Evolutionary conservation across 306 rosid genomes (phyloP).

Genomic region (Quercus engelmannii): DNA sequence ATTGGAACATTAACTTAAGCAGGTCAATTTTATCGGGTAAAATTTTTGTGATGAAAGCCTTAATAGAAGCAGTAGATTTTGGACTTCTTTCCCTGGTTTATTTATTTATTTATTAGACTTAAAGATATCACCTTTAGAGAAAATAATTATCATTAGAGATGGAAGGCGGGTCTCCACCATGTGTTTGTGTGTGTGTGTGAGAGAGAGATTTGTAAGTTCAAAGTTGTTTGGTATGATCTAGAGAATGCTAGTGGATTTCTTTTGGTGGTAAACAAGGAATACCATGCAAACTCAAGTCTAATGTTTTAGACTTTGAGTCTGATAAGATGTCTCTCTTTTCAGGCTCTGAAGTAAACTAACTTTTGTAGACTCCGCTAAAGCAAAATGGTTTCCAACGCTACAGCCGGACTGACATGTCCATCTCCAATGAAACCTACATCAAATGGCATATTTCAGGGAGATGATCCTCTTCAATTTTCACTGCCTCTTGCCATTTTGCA

Average conservation of each 20-base stretch:
- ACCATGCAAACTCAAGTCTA: neutral
- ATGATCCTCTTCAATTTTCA: slow-evolving; percentile 75
- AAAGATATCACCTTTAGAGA: no score
- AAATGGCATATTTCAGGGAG: slow-evolving; percentile 78
- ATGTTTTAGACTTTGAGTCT: neutral
- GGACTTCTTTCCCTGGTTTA: neutral
- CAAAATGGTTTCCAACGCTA: slow-evolving; percentile 44
- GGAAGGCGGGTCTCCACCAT: no score
- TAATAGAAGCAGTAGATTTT: neutral
- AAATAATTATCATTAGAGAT: no score
- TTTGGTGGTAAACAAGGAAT: neutral
- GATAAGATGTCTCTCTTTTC: neutral
- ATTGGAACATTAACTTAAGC: no score
- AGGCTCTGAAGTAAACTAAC: slow-evolving; percentile 23
- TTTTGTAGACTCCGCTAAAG: slow-evolving; percentile 3
- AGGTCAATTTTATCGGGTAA: neutral
- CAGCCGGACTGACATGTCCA: slow-evolving; percentile 36
- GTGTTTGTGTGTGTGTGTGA: no score
- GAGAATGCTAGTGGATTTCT: neutral
- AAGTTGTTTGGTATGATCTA: neutral
- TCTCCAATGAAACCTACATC: slow-evolving; percentile 73
- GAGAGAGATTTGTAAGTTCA: no score
- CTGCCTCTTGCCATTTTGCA: slow-evolving; percentile 65
- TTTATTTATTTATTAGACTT: neutral
- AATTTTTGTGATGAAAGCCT: no score